Evolutionary conservation across 78 protist genomes (phyloP).

Genomic region (Tieghemostelium lacteum): DNA sequence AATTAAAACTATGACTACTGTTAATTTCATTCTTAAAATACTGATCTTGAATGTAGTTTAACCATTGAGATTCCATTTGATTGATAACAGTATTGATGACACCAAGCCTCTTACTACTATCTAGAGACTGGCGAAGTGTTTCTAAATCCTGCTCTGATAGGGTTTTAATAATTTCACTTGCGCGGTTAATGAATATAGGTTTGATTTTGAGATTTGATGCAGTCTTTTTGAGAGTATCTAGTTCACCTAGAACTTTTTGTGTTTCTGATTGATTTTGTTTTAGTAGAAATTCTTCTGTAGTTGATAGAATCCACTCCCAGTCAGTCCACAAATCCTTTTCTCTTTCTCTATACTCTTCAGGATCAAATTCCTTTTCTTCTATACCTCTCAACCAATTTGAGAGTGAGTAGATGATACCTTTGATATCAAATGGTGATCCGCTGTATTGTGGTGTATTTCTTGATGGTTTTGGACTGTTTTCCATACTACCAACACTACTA

Average conservation of each 20-base stretch:
- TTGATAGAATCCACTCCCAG: slow-evolving; percentile 75
- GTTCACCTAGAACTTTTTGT: slow-evolving; percentile 41
- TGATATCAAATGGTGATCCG: slow-evolving; percentile 21
- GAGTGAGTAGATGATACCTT: slow-evolving; percentile 9
- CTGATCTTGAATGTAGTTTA: slow-evolving; percentile 38
- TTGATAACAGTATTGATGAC: slow-evolving; percentile 40
- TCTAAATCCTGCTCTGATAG: not conserved
- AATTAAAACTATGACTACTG: no score
- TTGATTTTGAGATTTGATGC: slow-evolving; percentile 60
- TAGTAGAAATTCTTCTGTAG: slow-evolving; percentile 61
- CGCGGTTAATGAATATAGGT: slow-evolving; percentile 48
- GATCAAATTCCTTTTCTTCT: slow-evolving; percentile 24
- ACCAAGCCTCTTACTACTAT: slow-evolving; percentile 47
- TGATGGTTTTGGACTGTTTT: not conserved
- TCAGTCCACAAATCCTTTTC: slow-evolving; percentile 58
- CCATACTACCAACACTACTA: no score
- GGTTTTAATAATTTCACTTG: slow-evolving; percentile 7
- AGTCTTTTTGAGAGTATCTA: slow-evolving; percentile 38
- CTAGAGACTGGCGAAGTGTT: slow-evolving; percentile 4
- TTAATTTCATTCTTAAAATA: slow-evolving; percentile 25
- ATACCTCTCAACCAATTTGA: slow-evolving; percentile 67
- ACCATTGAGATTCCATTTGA: slow-evolving; percentile 40
- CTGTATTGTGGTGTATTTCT: not conserved
- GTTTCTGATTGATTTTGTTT: slow-evolving; percentile 57
- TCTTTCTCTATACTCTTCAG: slow-evolving; percentile 38